A percentile compares a stretch with the other conserved stretches of the same genome.
Conservation (phyloP, 129 eudicot species). For the Escallonia herrerae region DNA sequence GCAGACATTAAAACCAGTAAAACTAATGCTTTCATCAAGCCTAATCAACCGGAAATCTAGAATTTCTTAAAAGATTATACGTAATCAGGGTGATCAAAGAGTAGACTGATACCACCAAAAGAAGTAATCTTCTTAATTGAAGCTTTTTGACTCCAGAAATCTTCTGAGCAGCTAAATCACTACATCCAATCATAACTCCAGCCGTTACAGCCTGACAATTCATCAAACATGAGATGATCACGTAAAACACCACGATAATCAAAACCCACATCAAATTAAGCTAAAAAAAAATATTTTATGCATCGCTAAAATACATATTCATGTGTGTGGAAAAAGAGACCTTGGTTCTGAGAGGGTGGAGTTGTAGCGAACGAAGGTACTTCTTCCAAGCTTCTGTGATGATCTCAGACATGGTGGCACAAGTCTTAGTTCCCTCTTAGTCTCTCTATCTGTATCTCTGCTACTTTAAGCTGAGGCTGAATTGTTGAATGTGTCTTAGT, state of each 20-base stretch:
- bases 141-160: slow-evolving; percentile 25
- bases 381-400: slow-evolving; percentile 23
- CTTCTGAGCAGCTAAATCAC: slow-evolving; percentile 30
- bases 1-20: background rate
- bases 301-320: background rate
- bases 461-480: too few species aligned
- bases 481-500: background rate
- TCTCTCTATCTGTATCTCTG: too few species aligned
- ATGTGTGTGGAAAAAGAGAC: background rate
- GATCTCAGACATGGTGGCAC: slow-evolving; percentile 15
- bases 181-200: slow-evolving; percentile 21
- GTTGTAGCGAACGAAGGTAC: slow-evolving; percentile 17
- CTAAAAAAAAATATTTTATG: too few species aligned
- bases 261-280: too few species aligned
- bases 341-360: slow-evolving; percentile 27
- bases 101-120: slow-evolving; percentile 13
- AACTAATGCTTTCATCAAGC: background rate
- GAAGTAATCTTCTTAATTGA: slow-evolving; percentile 24
- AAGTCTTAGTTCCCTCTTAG: background rate
- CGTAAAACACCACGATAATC: background rate
- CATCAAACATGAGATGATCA: background rate
- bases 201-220: slow-evolving; percentile 22
- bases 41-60: background rate
- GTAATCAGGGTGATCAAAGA: background rate
- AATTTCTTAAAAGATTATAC: too few species aligned